These are phyloP conservation scores for Exophiala lecanii-corni DNA, from an alignment of 2,329 filamentous ascomycete species.

Conservation along the genomic window DNA sequence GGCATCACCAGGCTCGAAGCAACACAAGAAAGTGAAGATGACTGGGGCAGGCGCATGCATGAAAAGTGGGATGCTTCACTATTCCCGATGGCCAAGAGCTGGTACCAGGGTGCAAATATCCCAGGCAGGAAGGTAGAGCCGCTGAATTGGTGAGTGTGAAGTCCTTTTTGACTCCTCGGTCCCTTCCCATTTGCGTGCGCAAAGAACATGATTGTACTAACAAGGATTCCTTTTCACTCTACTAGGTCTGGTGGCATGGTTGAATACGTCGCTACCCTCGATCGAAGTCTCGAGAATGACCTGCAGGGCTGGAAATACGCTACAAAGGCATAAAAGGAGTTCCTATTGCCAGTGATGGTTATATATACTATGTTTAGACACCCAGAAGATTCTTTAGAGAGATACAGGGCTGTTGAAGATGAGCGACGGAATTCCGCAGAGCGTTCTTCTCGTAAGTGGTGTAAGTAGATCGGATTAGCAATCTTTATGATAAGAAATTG, in stretches of 20 bases:
- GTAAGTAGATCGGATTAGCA: no score
- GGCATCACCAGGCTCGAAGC: constrained; percentile 50
- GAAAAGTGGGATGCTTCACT: constrained; percentile 45
- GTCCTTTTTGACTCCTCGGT: no score
- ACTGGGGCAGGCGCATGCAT: constrained; percentile 38
- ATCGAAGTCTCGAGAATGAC: constrained; percentile 19
- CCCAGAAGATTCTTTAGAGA: no score
- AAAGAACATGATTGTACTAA: no score
- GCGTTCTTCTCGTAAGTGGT: no score
- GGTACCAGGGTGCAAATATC: constrained; percentile 55
- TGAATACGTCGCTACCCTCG: constrained; percentile 17
- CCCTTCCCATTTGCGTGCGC: no score
- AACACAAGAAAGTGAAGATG: constrained; percentile 40
- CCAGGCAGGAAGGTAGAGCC: constrained; percentile 52
- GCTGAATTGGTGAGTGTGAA: constrained; percentile 47
- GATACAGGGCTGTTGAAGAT: no score
- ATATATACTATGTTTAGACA: no score
- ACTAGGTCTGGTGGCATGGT: constrained; percentile 22
- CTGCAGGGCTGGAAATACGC: constrained; percentile 20
- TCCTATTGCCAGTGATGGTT: no score
- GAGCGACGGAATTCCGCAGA: no score
- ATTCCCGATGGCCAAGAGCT: constrained; percentile 47
- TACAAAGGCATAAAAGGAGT: no score
- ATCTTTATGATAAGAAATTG: no score
- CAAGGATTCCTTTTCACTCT: constrained; percentile 8